Conservation (phyloP, 257 asterid species). For the Ophiorrhiza pumila region DNA sequence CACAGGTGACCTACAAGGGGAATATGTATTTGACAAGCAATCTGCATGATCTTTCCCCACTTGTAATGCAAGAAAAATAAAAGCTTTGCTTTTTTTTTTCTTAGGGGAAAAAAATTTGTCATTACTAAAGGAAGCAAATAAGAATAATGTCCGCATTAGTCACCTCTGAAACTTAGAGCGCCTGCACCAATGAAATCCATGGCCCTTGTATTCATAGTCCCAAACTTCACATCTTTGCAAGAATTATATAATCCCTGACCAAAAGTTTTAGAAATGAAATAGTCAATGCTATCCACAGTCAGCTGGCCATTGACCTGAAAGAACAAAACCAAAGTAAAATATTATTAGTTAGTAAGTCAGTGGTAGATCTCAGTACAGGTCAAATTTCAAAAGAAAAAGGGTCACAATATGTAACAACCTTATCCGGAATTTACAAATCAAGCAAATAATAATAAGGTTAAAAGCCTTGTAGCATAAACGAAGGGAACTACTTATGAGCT, state of each 20-base stretch:
- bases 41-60: not conserved
- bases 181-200: constrained; percentile 94
- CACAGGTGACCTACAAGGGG: not conserved
- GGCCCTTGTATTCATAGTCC: constrained; percentile 91
- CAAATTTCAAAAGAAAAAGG: not conserved
- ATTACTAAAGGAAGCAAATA: not conserved
- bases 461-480: not conserved
- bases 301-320: constrained; percentile 57
- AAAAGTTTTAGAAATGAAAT: constrained; percentile 58
- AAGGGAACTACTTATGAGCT: not conserved
- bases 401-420: not conserved
- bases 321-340: constrained; percentile 1
- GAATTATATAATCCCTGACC: constrained; percentile 77
- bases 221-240: constrained; percentile 93
- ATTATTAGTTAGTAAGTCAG: not conserved
- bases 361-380: not conserved
- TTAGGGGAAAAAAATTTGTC: too few relatives aligned
- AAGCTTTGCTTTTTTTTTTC: constrained; percentile 1
- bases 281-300: constrained; percentile 78
- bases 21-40: not conserved
- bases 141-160: not conserved
- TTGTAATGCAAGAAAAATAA: not conserved
- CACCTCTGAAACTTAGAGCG: constrained; percentile 77
- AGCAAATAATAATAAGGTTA: not conserved
- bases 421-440: not conserved